Base-by-base conservation (phyloP, 352 stramenopile genomes). In the Phytophthora sansomeana region DNA sequence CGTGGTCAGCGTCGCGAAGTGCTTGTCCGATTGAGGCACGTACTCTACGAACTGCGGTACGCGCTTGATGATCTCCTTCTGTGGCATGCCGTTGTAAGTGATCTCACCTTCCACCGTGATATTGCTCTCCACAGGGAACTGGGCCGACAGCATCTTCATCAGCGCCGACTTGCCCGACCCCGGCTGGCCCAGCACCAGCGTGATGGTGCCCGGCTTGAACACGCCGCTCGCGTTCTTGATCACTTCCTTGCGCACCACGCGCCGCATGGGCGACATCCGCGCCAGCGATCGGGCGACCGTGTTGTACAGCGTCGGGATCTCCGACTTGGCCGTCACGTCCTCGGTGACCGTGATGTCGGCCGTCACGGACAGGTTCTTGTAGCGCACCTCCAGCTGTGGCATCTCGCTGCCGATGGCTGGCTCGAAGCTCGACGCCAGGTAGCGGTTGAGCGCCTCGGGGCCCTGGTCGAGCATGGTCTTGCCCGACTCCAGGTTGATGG, bases 351-450 rank as follows among this genome's bases (percentile, higher is more conserved):
- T 62, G 49, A 71, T 57, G 47, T 85, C 63, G 21, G 77, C 77
- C 33, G 68, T 63, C 47, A 82, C 44, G 17, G 72, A 77, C 39
- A 86, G 53, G 52, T 86, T 56, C 21, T 78, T 52, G 48, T 83
- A 81, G 35, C 75, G 78, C 47, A 86, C 67, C 58, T 86, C 78
- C 57, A 82, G 69, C 56, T 83, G 72, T 30, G 78, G 78, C 59
- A 86, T 67, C 32, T 56, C 58, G 19, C 66, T 69, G 36, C 77
- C 77, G 14, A 80, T 44, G 33, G 77, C 46, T 14, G 57, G 43
- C 59, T 85, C 68, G 17, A 82, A 39, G 43, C 65, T 74, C 48
- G 56, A 30, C 1, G 72, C 70, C 36, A 81, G 19, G 44, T 49
- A 58, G 4, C 39, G 36, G 51, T 77, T 63, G 28, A 77, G 65